A percentile compares a stretch with the other conserved stretches of the same genome.
These are phyloP conservation scores for Aspergillus affinis DNA, from an alignment of 495 filamentous ascomycete species.

Conservation along the genomic window DNA sequence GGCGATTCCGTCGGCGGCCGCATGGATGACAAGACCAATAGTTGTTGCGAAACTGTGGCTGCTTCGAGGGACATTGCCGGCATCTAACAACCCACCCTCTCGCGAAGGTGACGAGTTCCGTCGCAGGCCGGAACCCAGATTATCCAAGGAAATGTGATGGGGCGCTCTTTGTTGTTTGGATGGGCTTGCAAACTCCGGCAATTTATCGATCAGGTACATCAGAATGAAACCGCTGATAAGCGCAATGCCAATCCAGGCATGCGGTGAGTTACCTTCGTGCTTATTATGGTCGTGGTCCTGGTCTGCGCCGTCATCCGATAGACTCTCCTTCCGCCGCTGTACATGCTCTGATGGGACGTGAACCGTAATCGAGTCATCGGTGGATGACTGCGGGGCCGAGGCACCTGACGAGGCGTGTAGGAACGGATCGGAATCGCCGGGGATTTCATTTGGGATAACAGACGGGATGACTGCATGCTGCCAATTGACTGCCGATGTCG, in stretches of 20 bases:
- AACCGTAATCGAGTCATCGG: neutral
- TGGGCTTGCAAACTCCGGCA: constrained; percentile 68
- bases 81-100: constrained; percentile 40
- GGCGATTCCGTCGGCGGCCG: constrained; percentile 94
- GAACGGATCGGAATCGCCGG: constrained; percentile 11
- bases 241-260: constrained; percentile 80
- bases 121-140: constrained; percentile 59
- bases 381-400: constrained; percentile 1
- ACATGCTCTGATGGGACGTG: constrained; percentile 1
- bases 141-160: constrained; percentile 79
- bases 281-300: constrained; percentile 18
- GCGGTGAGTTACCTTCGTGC: constrained; percentile 49
- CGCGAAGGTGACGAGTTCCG: constrained; percentile 50
- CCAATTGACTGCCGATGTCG: constrained; percentile 29
- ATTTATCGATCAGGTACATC: constrained; percentile 94
- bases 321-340: constrained; percentile 30
- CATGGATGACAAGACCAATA: constrained; percentile 91
- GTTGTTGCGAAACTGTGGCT: constrained; percentile 69
- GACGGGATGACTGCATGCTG: constrained; percentile 28
- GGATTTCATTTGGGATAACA: constrained; percentile 15
- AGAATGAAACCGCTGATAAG: constrained; percentile 87
- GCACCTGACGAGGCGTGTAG: constrained; percentile 19
- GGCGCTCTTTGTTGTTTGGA: constrained; percentile 53
- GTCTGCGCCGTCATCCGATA: constrained; percentile 42
- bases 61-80: constrained; percentile 30